phyloP scores from a whole-genome alignment of 2,329 filamentous ascomycete species.

The Harringtonia aguacate region DNA sequence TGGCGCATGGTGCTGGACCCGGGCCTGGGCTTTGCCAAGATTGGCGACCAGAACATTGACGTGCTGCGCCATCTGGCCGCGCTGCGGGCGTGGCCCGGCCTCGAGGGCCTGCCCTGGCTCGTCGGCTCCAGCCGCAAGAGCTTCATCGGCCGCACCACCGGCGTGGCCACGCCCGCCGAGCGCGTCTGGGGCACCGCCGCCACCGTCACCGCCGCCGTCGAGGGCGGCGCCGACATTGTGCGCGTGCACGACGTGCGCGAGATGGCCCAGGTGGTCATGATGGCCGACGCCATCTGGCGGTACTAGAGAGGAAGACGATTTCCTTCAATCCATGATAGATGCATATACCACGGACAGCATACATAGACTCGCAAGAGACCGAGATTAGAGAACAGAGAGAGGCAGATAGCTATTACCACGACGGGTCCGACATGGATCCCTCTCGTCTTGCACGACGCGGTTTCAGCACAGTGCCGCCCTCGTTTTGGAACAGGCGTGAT shows the following conservation, averaged over 20 bases:
- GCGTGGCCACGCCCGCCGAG: conserved; percentile 57
- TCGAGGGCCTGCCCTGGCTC: conserved; percentile 73
- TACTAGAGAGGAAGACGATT: no score
- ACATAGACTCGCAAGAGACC: not conserved
- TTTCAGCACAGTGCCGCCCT: no score
- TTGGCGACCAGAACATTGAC: conserved; percentile 67
- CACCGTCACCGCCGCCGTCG: conserved; percentile 74
- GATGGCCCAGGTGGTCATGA: conserved; percentile 74
- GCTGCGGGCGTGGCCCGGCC: conserved; percentile 51
- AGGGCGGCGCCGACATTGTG: conserved; percentile 82
- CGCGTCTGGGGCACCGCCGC: conserved; percentile 80
- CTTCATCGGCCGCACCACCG: conserved; percentile 78
- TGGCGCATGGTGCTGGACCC: conserved; percentile 96
- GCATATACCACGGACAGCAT: no score
- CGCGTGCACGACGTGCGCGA: conserved; percentile 83
- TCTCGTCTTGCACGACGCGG: no score
- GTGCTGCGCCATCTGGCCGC: conserved; percentile 58
- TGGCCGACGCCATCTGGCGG: conserved; percentile 90
- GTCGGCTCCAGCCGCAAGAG: conserved; percentile 81
- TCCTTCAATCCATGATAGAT: no score
- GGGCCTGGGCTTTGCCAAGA: conserved; percentile 90
- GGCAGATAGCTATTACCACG: no score
- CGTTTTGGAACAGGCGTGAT: no score
- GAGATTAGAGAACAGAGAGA: no score
- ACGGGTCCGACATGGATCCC: no score